phyloP scores from a whole-genome alignment of 306 rosid species.

The Quercus cerris region DNA sequence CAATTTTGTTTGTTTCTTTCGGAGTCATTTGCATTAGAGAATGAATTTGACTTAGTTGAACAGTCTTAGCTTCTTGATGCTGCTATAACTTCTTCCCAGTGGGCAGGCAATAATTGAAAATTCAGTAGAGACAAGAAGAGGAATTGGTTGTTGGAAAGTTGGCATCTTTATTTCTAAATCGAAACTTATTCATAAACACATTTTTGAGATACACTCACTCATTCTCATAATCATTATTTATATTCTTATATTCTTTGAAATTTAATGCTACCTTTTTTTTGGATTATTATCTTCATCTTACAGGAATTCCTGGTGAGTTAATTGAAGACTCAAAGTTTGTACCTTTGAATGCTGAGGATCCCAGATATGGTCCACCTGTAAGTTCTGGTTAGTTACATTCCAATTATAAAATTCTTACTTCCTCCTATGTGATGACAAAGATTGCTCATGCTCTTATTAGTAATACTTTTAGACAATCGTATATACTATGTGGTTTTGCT shows the following conservation, averaged over 20 bases:
- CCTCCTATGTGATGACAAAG: neutral
- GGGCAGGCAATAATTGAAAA: no score
- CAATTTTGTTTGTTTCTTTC: neutral
- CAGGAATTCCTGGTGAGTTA: slow-evolving; percentile 66
- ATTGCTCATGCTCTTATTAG: neutral
- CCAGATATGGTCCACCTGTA: slow-evolving; percentile 90
- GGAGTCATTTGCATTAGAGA: neutral
- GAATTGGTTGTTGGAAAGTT: no score
- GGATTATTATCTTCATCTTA: slow-evolving; percentile 14
- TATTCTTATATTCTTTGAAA: neutral
- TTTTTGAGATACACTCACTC: no score
- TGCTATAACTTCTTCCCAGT: neutral
- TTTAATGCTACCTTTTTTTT: neutral
- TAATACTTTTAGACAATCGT: neutral
- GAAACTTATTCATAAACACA: no score
- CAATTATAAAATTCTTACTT: slow-evolving; percentile 2
- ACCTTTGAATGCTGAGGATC: slow-evolving; percentile 75
- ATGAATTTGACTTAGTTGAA: neutral
- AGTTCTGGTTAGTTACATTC: slow-evolving; percentile 85
- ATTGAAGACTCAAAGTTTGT: slow-evolving; percentile 85
- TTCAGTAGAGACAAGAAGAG: no score
- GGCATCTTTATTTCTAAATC: no score
- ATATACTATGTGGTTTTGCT: neutral
- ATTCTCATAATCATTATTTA: neutral
- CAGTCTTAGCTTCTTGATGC: neutral